Conservation (phyloP, 148 eudicot species). For the Suaeda aralocaspica region DNA sequence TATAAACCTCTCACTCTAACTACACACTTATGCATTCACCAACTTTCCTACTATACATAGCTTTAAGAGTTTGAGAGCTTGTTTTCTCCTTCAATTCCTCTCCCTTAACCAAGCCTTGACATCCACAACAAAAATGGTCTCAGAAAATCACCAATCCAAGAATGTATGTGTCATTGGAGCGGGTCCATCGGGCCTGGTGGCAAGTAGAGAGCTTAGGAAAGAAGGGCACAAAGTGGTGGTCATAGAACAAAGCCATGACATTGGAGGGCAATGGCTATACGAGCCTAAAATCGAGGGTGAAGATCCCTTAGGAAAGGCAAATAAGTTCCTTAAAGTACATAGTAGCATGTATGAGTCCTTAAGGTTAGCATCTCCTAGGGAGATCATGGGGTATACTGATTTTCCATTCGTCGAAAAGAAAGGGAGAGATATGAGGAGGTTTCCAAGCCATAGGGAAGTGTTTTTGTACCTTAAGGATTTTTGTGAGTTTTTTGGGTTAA, state of each 20-base stretch:
- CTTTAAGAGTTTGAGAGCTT: not conserved
- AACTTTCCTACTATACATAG: too few species aligned
- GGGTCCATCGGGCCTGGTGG: slow-evolving; percentile 70
- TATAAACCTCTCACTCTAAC: not conserved
- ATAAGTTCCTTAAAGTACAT: slow-evolving; percentile 42
- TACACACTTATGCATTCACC: not conserved
- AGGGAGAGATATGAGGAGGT: slow-evolving; percentile 74
- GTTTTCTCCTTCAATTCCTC: not conserved
- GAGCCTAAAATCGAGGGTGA: slow-evolving; percentile 55
- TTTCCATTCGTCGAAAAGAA: slow-evolving; percentile 64
- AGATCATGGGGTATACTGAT: slow-evolving; percentile 73
- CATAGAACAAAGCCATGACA: slow-evolving; percentile 73
- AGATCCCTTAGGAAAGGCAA: slow-evolving; percentile 50
- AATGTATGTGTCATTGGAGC: slow-evolving; percentile 73
- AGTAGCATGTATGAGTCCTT: slow-evolving; percentile 66
- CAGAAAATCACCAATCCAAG: slow-evolving; percentile 20
- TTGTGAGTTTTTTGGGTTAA: slow-evolving; percentile 57
- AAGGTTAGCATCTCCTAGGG: slow-evolving; percentile 65
- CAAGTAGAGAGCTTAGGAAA: slow-evolving; percentile 68
- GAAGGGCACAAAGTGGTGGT: slow-evolving; percentile 73
- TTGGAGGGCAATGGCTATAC: slow-evolving; percentile 88
- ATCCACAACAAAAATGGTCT: not conserved
- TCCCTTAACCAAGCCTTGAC: not conserved
- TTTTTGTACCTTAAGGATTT: slow-evolving; percentile 57
- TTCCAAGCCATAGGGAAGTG: slow-evolving; percentile 67